Base-by-base conservation (phyloP, 352 stramenopile genomes). In the Globisporangium abappressorium region DNA sequence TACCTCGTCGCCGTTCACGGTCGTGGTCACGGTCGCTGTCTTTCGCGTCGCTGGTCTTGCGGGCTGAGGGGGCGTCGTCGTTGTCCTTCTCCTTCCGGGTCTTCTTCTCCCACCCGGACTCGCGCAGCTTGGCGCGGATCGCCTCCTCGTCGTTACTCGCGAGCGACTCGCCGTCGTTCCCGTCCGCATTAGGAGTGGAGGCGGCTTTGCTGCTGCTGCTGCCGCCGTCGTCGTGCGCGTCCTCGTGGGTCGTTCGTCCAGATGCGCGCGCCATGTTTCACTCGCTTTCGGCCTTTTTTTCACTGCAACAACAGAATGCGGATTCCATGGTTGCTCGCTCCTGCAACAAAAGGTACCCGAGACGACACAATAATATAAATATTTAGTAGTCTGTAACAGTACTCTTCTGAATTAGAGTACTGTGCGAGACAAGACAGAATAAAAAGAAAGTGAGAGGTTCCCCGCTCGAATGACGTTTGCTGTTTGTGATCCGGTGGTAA, bases 41-140 rank as follows among this genome's bases (percentile, higher is more conserved):
- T 28, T 46, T 57, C 22, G 33, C 34, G 34, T 70, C 66, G 49
- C 74, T 80, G 11, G 55, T 28, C 11, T 72, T 65, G 15, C 77
- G 64, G 12, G 28, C 12, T 5, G 43, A 22, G 12, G 47, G 26
- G 46, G 47, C 64, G n/a, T 70, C 55, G 64, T 73, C 72, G 33
- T 73, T 71, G 33, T 79, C 53, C 43, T 74, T 68, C 15, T 67
- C 59, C 46, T 71, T 68, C 55, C 34, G 33, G 55, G 75, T 77
- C 51, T 77, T 80, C 65, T 90, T 94, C 63, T 91, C 82, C 80
- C 82, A 90, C 1, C 86, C 82, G 47, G 82, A 80, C 49, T 89
- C 79, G 46, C 82, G 84, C 49, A 93, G 73, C 72, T 92, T 88
- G 22, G 81, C 86, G 28, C 86, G 84, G 54, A 93, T 92, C 34